A percentile compares a stretch with the other conserved stretches of the same genome.
Evolutionary conservation across 202 grass and related monocot species (phyloP).

Genomic region (Carex arenaria): DNA sequence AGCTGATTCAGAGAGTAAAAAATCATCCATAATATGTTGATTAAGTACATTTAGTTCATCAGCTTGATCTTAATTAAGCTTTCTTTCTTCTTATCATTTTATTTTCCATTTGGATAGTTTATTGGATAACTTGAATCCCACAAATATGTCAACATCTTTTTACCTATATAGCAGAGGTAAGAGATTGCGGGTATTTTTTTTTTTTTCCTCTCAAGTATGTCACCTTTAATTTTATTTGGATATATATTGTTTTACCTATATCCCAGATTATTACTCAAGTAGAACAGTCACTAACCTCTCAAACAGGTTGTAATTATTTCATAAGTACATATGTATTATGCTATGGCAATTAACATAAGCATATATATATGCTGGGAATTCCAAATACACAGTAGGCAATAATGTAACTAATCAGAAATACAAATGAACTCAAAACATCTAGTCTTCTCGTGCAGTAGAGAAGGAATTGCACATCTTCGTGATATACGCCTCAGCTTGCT

Average conservation of each 20-base stretch:
- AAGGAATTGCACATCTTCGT: conserved; percentile 7
- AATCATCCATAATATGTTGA: neutral
- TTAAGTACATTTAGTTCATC: neutral
- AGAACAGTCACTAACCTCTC: neutral
- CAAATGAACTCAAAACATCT: neutral
- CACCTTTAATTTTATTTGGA: no score
- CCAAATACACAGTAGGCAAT: neutral
- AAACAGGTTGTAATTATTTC: neutral
- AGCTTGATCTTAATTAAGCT: neutral
- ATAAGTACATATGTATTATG: neutral
- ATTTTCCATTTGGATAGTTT: neutral
- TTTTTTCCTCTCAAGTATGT: no score
- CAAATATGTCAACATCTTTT: no score
- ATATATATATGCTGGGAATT: neutral
- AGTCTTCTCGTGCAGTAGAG: neutral
- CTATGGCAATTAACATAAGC: neutral
- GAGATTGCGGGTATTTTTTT: no score
- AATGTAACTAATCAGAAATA: neutral
- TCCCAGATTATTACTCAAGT: neutral
- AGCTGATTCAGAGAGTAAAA: neutral
- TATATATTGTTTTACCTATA: no score
- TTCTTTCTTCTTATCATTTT: neutral
- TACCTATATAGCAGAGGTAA: no score
- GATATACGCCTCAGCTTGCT: conserved; percentile 1
- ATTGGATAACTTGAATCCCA: no score